phyloP scores from a whole-genome alignment of 805 yeast genomes.

The Metschnikowia peoriensis region DNA sequence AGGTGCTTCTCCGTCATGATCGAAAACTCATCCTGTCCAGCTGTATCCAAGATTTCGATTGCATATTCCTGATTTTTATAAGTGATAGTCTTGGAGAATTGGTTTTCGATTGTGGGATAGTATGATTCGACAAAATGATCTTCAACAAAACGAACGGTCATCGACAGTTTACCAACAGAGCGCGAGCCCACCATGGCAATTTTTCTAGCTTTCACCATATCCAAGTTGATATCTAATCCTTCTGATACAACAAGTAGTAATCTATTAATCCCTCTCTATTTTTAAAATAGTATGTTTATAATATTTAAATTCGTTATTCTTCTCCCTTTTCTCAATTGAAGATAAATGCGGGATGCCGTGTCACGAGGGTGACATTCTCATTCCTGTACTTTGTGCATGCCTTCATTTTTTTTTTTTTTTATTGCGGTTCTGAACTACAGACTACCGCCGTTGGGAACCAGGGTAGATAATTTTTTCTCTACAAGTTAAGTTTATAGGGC shows the following conservation, averaged over 20 bases:
- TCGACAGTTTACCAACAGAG: constrained; percentile 84
- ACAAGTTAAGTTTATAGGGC: too few relatives aligned
- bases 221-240: neutral
- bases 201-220: constrained; percentile 58
- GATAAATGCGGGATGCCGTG: neutral
- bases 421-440: too few relatives aligned
- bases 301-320: too few relatives aligned
- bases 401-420: neutral
- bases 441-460: too few relatives aligned
- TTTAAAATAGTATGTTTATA: too few relatives aligned
- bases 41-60: constrained; percentile 85
- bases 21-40: constrained; percentile 89
- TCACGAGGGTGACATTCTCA: neutral
- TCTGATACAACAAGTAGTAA: neutral
- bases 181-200: constrained; percentile 86
- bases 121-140: constrained; percentile 85
- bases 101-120: constrained; percentile 89
- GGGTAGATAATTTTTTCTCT: too few relatives aligned
- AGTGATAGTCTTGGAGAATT: constrained; percentile 66
- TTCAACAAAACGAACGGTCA: constrained; percentile 82
- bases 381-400: neutral
- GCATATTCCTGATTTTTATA: constrained; percentile 74
- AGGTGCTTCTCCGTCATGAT: constrained; percentile 75
- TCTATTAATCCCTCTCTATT: too few relatives aligned
- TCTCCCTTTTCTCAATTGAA: neutral